Base-by-base conservation (phyloP, 768 basidiomycete species). In the Gymnopilus junonius region DNA sequence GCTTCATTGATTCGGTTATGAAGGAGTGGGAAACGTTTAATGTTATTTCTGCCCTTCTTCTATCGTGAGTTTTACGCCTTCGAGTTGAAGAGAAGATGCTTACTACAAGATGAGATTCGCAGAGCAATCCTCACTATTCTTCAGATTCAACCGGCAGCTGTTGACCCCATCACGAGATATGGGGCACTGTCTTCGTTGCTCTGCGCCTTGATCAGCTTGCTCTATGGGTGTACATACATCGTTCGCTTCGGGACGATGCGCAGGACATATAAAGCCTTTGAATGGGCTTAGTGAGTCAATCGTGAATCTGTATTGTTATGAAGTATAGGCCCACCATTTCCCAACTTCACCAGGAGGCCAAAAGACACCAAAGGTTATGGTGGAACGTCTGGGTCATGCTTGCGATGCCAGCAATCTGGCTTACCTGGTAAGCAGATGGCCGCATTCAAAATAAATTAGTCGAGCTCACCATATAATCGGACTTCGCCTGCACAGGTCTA, bases 361-460 rank as follows among this genome's bases (percentile, higher is more conserved):
- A 81, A 82, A 59, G 73, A 70, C 37, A 51, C 58, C 4, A 66
- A 63, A 39, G 63, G 7, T 67, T 74, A 32, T 75, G 69, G 65
- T 78, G 88, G 88, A 89, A 89, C 59, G 83, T 88, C 15, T 87
- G 88, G 87, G 82, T 88, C 1, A 64, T 89, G 17, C 75, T 89
- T n/a, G 84, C 87, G 0, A 81, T 86, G 76, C 87, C 87, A 1
- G 83, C 80, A 0, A 67, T 87, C n/a, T 88, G 86, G 86, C 81
- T 88, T 45, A 79, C 85, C 3, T 89, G 87, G 86, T 83, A 58
- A 21, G 69, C 20, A 50, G n/a, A 10, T 32, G 20, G 10, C 17
- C 27, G 5, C 40, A 3, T 48, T 51, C 17, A 20, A 10, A 6
- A 17, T 6, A 29, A 32, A 32, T 15, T 20, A 12, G 17, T 31